Evolutionary conservation across 2,329 filamentous ascomycete species (phyloP).

Genomic region (Penicillium sp.): DNA sequence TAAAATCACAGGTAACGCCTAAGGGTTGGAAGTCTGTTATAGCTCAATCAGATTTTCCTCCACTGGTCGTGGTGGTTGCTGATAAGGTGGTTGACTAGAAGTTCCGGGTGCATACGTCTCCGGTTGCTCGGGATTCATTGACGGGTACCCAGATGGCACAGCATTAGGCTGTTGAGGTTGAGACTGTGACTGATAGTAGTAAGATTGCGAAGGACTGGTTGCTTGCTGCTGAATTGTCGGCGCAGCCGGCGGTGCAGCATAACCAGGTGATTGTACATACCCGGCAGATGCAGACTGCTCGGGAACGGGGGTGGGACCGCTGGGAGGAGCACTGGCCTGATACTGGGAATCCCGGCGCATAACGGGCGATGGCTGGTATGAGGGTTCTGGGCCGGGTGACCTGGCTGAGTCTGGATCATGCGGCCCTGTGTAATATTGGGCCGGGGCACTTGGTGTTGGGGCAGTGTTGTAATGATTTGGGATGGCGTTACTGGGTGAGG

Average conservation of each 20-base stretch:
- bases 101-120: slow-evolving; percentile 20
- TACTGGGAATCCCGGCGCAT: slow-evolving; percentile 24
- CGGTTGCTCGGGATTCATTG: slow-evolving; percentile 18
- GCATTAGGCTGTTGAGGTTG: slow-evolving; percentile 15
- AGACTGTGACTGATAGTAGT: slow-evolving; percentile 17
- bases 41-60: slow-evolving; percentile 29
- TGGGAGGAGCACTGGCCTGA: slow-evolving; percentile 16
- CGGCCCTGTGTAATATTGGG: slow-evolving; percentile 19
- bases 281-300: slow-evolving; percentile 16
- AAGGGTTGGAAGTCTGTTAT: slow-evolving; percentile 17
- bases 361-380: slow-evolving; percentile 21
- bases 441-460: slow-evolving; percentile 6
- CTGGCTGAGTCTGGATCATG: slow-evolving; percentile 12
- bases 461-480: slow-evolving; percentile 12
- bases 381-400: slow-evolving; percentile 13
- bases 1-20: slow-evolving; percentile 4
- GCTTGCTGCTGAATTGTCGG: slow-evolving; percentile 15
- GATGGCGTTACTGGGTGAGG: slow-evolving; percentile 11
- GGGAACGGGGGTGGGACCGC: slow-evolving; percentile 9
- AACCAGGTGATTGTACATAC: slow-evolving; percentile 18
- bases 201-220: slow-evolving; percentile 20
- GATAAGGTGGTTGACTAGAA: slow-evolving; percentile 12
- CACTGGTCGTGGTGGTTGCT: slow-evolving; percentile 21
- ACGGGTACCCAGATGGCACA: slow-evolving; percentile 18
- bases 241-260: slow-evolving; percentile 15